Base-by-base conservation (phyloP, 2,329 filamentous ascomycete genomes). In the Claviceps sp. region DNA sequence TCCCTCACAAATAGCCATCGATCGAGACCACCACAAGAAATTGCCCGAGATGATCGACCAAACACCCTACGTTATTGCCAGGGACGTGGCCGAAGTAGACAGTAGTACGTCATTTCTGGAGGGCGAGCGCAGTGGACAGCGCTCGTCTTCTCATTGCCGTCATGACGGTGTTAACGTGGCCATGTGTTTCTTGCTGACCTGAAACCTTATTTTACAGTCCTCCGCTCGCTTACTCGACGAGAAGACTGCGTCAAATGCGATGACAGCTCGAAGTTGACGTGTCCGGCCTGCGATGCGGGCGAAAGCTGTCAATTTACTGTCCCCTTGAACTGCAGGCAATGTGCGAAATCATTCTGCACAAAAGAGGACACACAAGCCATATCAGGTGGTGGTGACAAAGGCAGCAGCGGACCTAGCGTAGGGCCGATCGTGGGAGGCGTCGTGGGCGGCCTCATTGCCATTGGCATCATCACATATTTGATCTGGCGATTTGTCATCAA, bases 381-480 rank as follows among this genome's bases (percentile, higher is more conserved):
- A 42, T 47, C 52, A 56, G 22, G 58, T 50, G 24, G 58, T 51
- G 53, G 57, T 50, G 51, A 48, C 34, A 51, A 53, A 14, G 56
- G 58, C 45, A 62, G 61, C 40, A 70, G 70, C 11, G 75, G 78
- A 7, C 78, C 85, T 7, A 90, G 87, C 59, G 74, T 84, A 1
- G 90, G 90, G 43, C 87, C 88, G 38, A 96, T 98, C 57, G 91
- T 86, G 2, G 93, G 93, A 57, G 91, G 91, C 57, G 89, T 96
- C 10, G 73, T 97, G 44, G 93, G 89, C 57, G 93, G 89, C 58
- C 67, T 97, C 14, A 76, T 77, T n/a, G 75, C 82, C 46, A 76
- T 97, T 50, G 84, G 78, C n/a, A 69, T 88, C 40, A 65, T 87
- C 50, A 84, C 84, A 2, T 95, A 89, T 60, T 69, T 95, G 42